Evolutionary conservation across 2,329 filamentous ascomycete genomes (phyloP).

Genomic region (Monilinia laxa): DNA sequence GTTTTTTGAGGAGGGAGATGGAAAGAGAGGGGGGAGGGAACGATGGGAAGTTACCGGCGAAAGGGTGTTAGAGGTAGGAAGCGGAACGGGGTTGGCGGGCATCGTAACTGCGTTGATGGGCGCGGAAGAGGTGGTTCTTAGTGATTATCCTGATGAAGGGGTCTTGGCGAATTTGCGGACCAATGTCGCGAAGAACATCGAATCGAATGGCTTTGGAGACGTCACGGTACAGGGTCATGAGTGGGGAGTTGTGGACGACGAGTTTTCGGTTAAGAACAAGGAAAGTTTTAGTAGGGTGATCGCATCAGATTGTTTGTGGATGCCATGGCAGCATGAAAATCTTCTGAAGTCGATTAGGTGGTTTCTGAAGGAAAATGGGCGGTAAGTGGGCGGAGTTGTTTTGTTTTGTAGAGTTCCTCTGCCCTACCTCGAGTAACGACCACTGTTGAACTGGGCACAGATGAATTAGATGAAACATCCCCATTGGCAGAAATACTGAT

Average conservation of each 20-base stretch:
- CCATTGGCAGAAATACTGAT: slow-evolving; percentile 11
- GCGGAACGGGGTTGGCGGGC: slow-evolving; percentile 59
- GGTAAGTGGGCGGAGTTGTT: slow-evolving; percentile 33
- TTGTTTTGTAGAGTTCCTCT: background rate
- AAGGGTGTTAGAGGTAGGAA: slow-evolving; percentile 50
- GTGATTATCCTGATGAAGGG: slow-evolving; percentile 65
- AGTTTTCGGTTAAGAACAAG: slow-evolving; percentile 36
- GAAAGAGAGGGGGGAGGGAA: slow-evolving; percentile 23
- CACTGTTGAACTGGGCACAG: background rate
- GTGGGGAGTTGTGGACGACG: slow-evolving; percentile 56
- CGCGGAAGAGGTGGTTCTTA: slow-evolving; percentile 54
- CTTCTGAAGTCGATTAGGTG: slow-evolving; percentile 61
- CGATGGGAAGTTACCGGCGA: slow-evolving; percentile 17
- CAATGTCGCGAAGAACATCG: slow-evolving; percentile 55
- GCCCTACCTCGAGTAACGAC: background rate
- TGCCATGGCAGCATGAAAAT: slow-evolving; percentile 69
- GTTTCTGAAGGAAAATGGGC: slow-evolving; percentile 53
- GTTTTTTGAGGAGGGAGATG: slow-evolving; percentile 48
- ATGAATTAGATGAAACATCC: background rate
- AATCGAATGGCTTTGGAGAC: slow-evolving; percentile 36
- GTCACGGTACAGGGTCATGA: slow-evolving; percentile 58
- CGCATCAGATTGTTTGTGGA: slow-evolving; percentile 75
- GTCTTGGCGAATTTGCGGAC: slow-evolving; percentile 57
- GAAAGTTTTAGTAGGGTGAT: slow-evolving; percentile 60
- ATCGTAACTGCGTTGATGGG: slow-evolving; percentile 51